Evolutionary conservation across 768 basidiomycete genomes (phyloP).

Genomic region (Termitomyces sp.): DNA sequence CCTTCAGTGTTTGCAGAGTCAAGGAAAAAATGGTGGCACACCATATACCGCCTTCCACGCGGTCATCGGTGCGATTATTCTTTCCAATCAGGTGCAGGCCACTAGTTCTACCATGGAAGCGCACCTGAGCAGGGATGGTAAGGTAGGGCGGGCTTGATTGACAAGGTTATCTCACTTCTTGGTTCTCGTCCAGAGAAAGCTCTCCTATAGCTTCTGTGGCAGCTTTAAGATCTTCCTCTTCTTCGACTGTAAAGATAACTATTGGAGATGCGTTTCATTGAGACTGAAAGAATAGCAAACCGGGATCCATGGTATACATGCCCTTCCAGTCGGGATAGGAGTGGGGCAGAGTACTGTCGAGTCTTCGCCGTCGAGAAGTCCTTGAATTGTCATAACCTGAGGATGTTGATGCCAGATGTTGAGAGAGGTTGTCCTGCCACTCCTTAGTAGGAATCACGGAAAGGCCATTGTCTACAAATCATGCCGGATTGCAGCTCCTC

Average conservation of each 20-base stretch:
- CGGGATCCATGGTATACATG: slow-evolving; percentile 55
- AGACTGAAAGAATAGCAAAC: slow-evolving; percentile 2
- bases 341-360: slow-evolving; percentile 28
- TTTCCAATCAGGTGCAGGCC: slow-evolving; percentile 74
- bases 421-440: slow-evolving; percentile 75
- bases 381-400: slow-evolving; percentile 19
- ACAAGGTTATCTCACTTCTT: slow-evolving; percentile 44
- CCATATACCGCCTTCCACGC: slow-evolving; percentile 69
- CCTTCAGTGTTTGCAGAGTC: slow-evolving; percentile 4
- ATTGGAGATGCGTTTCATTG: background rate
- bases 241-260: slow-evolving; percentile 11
- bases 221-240: slow-evolving; percentile 39
- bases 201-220: slow-evolving; percentile 61
- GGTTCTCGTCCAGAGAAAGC: slow-evolving; percentile 72
- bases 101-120: slow-evolving; percentile 78
- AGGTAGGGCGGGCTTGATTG: background rate
- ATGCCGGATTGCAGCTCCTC: slow-evolving; percentile 1
- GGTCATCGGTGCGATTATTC: slow-evolving; percentile 62
- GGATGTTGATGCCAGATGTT: slow-evolving; percentile 40
- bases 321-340: slow-evolving; percentile 49
- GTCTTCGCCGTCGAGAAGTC: slow-evolving; percentile 16
- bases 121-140: slow-evolving; percentile 46
- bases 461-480: slow-evolving; percentile 48
- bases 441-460: slow-evolving; percentile 66
- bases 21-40: slow-evolving; percentile 22